phyloP scores from a whole-genome alignment of 2,329 filamentous ascomycete species.

The Beauveria pseudobassiana region DNA sequence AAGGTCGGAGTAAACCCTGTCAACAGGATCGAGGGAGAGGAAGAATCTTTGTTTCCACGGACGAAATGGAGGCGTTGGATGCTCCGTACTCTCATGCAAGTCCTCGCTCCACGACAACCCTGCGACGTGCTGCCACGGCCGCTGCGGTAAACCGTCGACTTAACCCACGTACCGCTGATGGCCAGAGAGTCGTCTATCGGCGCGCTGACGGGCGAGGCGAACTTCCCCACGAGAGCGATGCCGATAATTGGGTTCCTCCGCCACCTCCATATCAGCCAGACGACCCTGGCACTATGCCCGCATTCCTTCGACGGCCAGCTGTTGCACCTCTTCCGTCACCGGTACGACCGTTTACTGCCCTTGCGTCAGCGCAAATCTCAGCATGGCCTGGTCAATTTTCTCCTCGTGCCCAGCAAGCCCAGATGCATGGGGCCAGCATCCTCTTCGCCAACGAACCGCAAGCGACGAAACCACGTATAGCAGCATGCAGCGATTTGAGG shows the following conservation, averaged over 20 bases:
- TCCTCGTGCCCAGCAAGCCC: not conserved
- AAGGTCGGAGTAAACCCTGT: constrained; percentile 30
- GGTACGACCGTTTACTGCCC: constrained; percentile 15
- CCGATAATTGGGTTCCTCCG: constrained; percentile 81
- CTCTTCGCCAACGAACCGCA: constrained; percentile 25
- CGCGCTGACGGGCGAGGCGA: constrained; percentile 63
- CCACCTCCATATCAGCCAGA: constrained; percentile 72
- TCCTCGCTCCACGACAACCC: constrained; percentile 61
- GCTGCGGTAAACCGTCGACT: constrained; percentile 65
- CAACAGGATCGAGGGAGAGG: constrained; percentile 24
- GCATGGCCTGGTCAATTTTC: constrained; percentile 11
- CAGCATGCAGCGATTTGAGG: constrained; percentile 19
- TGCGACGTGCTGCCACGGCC: constrained; percentile 68
- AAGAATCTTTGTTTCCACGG: constrained; percentile 35
- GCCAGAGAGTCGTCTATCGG: constrained; percentile 53
- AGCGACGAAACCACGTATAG: constrained; percentile 27
- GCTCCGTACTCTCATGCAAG: constrained; percentile 66
- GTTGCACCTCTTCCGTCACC: constrained; percentile 29
- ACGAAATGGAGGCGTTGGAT: constrained; percentile 57
- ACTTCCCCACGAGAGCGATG: constrained; percentile 77
- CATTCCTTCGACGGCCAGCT: constrained; percentile 45
- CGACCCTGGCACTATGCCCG: constrained; percentile 48
- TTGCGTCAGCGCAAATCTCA: constrained; percentile 1
- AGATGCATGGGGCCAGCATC: constrained; percentile 6
- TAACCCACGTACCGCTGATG: constrained; percentile 49